Conservation (phyloP, 2,329 filamentous ascomycete genomes). For the Neofusicoccum sp. region DNA sequence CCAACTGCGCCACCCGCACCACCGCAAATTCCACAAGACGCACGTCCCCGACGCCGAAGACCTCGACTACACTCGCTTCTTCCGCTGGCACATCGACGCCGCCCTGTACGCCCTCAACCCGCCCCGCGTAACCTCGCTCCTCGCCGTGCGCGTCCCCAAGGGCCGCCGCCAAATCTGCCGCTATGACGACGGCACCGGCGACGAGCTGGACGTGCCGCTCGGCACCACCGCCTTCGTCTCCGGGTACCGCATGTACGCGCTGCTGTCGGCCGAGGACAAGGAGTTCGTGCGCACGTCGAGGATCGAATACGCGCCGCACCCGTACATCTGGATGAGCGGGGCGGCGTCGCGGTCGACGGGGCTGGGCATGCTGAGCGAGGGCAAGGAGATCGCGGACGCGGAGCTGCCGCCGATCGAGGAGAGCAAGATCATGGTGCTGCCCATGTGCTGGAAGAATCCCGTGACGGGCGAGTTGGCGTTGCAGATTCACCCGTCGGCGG, state of each 20-base stretch:
- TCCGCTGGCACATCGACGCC: constrained; percentile 79
- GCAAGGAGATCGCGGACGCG: constrained; percentile 57
- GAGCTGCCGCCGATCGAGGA: constrained; percentile 66
- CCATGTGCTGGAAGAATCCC: constrained; percentile 77
- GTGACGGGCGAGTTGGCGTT: constrained; percentile 66
- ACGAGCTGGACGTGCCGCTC: constrained; percentile 66
- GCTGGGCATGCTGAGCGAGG: constrained; percentile 68
- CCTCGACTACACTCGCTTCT: constrained; percentile 60
- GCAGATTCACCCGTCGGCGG: constrained; percentile 71
- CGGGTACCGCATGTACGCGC: constrained; percentile 68
- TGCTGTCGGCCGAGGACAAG: constrained; percentile 64
- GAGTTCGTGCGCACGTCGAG: constrained; percentile 64
- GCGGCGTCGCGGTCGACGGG: constrained; percentile 67
- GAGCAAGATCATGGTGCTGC: constrained; percentile 67
- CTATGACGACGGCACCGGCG: constrained; percentile 69
- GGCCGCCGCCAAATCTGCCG: constrained; percentile 65
- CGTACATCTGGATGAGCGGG: constrained; percentile 77
- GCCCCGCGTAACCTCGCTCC: constrained; percentile 68
- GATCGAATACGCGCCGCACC: constrained; percentile 74
- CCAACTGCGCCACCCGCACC: constrained; percentile 70
- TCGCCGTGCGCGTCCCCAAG: constrained; percentile 70
- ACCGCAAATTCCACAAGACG: constrained; percentile 71
- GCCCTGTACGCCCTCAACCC: constrained; percentile 74
- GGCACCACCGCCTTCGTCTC: constrained; percentile 76
- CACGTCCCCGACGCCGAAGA: constrained; percentile 62